A percentile compares a stretch with the other conserved stretches of the same genome.
phyloP scores from a whole-genome alignment of 257 asterid species.

The Nicotiana otophora region DNA sequence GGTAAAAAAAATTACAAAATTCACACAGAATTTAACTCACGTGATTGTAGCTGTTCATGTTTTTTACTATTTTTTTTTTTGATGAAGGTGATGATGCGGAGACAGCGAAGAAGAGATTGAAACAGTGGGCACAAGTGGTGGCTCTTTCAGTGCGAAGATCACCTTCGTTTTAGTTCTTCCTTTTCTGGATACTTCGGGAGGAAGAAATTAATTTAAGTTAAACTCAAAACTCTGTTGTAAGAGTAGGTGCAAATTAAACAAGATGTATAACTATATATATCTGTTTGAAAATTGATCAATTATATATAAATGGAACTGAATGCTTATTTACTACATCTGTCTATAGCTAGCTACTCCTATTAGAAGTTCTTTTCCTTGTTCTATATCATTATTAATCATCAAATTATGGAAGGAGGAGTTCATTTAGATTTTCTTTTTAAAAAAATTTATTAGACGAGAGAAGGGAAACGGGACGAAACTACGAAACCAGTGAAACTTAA shows the following conservation, averaged over 20 bases:
- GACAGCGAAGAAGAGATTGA: slow-evolving; percentile 48
- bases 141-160: slow-evolving; percentile 54
- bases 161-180: not conserved
- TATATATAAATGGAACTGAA: not conserved
- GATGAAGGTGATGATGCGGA: slow-evolving; percentile 48
- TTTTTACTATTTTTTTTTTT: not conserved
- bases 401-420: no score
- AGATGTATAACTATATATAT: not conserved
- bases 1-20: slow-evolving; percentile 25
- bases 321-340: not conserved
- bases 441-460: no score
- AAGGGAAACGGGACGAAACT: no score
- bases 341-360: not conserved
- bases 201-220: not conserved
- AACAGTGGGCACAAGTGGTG: slow-evolving; percentile 83
- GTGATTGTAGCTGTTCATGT: not conserved
- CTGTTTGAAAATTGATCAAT: not conserved
- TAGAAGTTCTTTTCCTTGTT: not conserved
- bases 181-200: not conserved
- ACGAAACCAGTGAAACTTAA: no score
- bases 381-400: no score
- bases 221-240: not conserved
- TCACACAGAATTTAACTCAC: no score
- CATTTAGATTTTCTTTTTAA: no score
- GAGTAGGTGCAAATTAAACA: not conserved